Conservation (phyloP, 1,284 basidiomycete species). For the Cutaneotrichosporon spelunceum region DNA sequence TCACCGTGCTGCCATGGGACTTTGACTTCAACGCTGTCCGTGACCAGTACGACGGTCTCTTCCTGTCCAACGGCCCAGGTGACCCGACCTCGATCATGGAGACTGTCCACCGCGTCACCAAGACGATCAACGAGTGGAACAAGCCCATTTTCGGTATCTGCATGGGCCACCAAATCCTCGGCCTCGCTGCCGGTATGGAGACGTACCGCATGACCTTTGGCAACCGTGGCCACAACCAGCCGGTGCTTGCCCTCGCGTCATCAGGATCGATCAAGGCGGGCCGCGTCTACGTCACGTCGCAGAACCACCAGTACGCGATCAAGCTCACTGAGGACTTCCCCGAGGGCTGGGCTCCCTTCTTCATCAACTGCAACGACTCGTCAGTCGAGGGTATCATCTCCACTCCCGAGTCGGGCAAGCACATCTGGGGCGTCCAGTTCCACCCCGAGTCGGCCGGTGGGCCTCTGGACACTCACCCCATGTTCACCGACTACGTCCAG, state of each 20-base stretch:
- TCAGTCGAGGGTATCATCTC: slow-evolving; percentile 97
- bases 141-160: slow-evolving; percentile 97
- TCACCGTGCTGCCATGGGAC: slow-evolving; percentile 97
- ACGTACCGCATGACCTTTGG: slow-evolving; percentile 84
- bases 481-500: slow-evolving; percentile 85
- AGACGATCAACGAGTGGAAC: slow-evolving; percentile 80
- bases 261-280: slow-evolving; percentile 91
- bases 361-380: slow-evolving; percentile 95
- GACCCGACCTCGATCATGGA: slow-evolving; percentile 88
- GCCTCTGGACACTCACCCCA: slow-evolving; percentile 76
- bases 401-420: slow-evolving; percentile 76
- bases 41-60: slow-evolving; percentile 90
- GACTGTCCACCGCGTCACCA: slow-evolving; percentile 73
- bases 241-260: slow-evolving; percentile 86
- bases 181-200: slow-evolving; percentile 92
- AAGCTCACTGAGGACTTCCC: slow-evolving; percentile 90
- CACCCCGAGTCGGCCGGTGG: slow-evolving; percentile 85
- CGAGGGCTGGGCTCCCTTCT: slow-evolving; percentile 91
- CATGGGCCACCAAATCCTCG: slow-evolving; percentile 98
- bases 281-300: slow-evolving; percentile 88
- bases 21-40: slow-evolving; percentile 89
- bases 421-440: slow-evolving; percentile 94
- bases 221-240: slow-evolving; percentile 99
- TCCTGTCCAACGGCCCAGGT: slow-evolving; percentile 94
- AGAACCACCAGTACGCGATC: slow-evolving; percentile 95